Percentiles rank a stretch among this genome's conserved stretches.
Evolutionary conservation across 129 eudicot genomes (phyloP).

Genomic region (Flaveria sonorensis): DNA sequence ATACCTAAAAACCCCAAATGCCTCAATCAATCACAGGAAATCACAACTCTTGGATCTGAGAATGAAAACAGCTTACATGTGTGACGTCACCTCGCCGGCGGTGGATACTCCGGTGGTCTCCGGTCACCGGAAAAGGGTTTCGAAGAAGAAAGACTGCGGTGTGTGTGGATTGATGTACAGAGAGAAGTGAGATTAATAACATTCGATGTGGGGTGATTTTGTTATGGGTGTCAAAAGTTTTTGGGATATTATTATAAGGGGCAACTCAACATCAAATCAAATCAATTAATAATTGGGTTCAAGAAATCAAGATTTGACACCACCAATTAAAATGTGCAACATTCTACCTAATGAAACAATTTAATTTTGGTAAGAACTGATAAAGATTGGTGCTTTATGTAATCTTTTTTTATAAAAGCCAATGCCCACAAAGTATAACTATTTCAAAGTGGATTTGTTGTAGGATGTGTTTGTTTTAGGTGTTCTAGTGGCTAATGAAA

Average conservation of each 20-base stretch:
- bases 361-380: background rate
- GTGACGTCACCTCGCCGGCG: slow-evolving; percentile 37
- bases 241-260: background rate
- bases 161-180: slow-evolving; percentile 19
- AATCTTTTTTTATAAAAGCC: background rate
- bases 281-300: slow-evolving; percentile 18
- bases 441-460: too few relatives aligned
- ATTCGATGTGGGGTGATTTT: slow-evolving; percentile 8
- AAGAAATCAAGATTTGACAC: slow-evolving; percentile 28
- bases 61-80: slow-evolving; percentile 25
- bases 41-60: slow-evolving; percentile 44
- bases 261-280: slow-evolving; percentile 6
- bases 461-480: background rate
- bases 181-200: slow-evolving; percentile 22
- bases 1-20: slow-evolving; percentile 15
- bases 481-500: too few relatives aligned
- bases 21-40: background rate
- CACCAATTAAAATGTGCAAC: background rate
- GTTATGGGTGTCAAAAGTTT: slow-evolving; percentile 15
- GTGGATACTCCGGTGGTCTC: slow-evolving; percentile 26
- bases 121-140: slow-evolving; percentile 35
- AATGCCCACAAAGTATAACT: background rate
- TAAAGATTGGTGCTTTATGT: background rate
- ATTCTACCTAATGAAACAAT: background rate
- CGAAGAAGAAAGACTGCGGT: slow-evolving; percentile 29